These are phyloP conservation scores for Lizonia empirigonia DNA, from an alignment of 2,329 filamentous ascomycete species.

Conservation along the genomic window DNA sequence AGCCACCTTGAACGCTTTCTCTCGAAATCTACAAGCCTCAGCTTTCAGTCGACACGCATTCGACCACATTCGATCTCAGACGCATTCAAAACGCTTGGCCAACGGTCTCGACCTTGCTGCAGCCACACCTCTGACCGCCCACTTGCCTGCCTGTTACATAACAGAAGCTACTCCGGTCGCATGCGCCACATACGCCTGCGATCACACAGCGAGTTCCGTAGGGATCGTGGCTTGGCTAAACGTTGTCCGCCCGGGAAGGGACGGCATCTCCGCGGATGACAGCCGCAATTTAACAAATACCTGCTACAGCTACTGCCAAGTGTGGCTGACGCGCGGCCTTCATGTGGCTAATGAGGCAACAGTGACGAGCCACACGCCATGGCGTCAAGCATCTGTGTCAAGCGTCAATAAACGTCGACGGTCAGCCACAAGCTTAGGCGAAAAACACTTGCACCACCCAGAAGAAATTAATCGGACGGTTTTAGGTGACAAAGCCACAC, in stretches of 20 bases:
- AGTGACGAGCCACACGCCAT: constrained; percentile 10
- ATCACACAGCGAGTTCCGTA: constrained; percentile 4
- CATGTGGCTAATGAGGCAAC: constrained; percentile 6
- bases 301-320: constrained; percentile 5
- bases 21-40: constrained; percentile 9
- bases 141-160: constrained; percentile 15
- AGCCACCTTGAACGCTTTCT: constrained; percentile 4
- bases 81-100: constrained; percentile 15
- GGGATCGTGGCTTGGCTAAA: constrained; percentile 15
- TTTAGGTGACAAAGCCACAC: too few species aligned
- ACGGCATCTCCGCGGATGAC: constrained; percentile 9
- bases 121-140: background rate
- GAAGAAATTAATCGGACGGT: too few species aligned
- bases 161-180: constrained; percentile 5
- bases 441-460: constrained; percentile 1
- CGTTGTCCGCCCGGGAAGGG: constrained; percentile 1
- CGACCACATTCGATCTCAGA: constrained; percentile 3
- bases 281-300: constrained; percentile 8
- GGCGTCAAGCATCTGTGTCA: constrained; percentile 9
- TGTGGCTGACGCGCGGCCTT: constrained; percentile 11
- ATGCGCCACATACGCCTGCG: constrained; percentile 7
- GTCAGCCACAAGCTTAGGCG: constrained; percentile 14
- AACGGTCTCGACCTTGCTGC: background rate
- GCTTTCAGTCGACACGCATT: background rate
- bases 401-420: background rate